Base-by-base conservation (phyloP, 805 yeast species). In the Starmera caribaea region DNA sequence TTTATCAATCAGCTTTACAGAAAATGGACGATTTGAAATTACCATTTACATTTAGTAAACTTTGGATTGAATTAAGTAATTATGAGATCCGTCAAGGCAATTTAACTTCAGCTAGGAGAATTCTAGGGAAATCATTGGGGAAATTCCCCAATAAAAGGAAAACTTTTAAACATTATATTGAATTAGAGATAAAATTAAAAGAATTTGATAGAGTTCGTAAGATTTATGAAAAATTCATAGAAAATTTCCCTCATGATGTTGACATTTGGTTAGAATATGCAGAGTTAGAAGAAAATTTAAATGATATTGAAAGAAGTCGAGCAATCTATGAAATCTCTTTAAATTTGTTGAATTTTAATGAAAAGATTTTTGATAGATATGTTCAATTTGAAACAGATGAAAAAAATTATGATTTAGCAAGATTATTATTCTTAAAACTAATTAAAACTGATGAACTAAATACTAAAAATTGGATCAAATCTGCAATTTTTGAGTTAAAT, bases 201-300 rank as follows among this genome's bases (percentile, higher is more conserved):
- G 92, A 88, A 50, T 83, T 83, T 66, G 94, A 82, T 44, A 61
- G 96, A 30, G 88, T 81, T 8, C 63, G 97, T 28, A 76, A 64
- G 54, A 52, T 92, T 3, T 87, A 76, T 54, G 84, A 79, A 46
- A 79, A 75, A 51, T 74, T 72, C 62, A 45, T 84, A n/a, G 80
- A 76, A 46, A 47, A 53, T 2, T 69, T 63, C 46, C 69, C 79
- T 0, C 41, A 46, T 3, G 44, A 65, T 8, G 51, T 66, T 1
- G 53, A 59, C 4, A 65, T 73, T 0, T 79, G 97, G 81, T 50
- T 72, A 3, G 68, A 70, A 5, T 88, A 76, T 60, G 79, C 89
- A 2, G 70, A 69, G 4, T 68, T 89, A 46, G 97, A 90, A 57
- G 65, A 62, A 38, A 64, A 64, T 17, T 56, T 85, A 21, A 83